Evolutionary conservation across 2,329 filamentous ascomycete genomes (phyloP).

Genomic region (Coniochaeta sp.): DNA sequence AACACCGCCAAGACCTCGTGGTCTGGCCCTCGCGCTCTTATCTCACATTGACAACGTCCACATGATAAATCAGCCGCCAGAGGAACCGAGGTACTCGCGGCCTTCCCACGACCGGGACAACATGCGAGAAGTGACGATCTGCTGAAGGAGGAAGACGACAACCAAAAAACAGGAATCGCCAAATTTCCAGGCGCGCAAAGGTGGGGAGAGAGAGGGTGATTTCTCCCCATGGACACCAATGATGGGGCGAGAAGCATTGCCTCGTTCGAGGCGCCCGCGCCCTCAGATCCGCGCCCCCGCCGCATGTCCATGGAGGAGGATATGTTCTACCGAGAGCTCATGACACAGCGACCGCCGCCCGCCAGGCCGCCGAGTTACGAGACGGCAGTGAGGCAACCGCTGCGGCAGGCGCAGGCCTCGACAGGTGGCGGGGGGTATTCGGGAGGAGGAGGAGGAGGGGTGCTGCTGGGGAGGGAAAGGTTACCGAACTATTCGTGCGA

Average conservation of each 20-base stretch:
- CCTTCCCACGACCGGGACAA: slow-evolving; percentile 3
- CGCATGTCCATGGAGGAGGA: slow-evolving; percentile 49
- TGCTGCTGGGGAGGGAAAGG: slow-evolving; percentile 22
- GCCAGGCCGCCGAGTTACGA: slow-evolving; percentile 42
- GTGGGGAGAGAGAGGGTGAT: slow-evolving; percentile 10
- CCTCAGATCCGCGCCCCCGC: slow-evolving; percentile 24
- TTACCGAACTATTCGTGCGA: slow-evolving; percentile 48
- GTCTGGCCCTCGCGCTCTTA: background rate
- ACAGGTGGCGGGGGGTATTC: no score
- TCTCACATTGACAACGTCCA: background rate
- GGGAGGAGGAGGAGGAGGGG: slow-evolving; percentile 26
- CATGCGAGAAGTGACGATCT: slow-evolving; percentile 12
- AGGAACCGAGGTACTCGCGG: slow-evolving; percentile 2
- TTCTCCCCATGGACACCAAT: slow-evolving; percentile 21
- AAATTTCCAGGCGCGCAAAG: no score
- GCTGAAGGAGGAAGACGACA: slow-evolving; percentile 12
- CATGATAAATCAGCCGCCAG: background rate
- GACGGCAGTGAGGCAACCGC: slow-evolving; percentile 19
- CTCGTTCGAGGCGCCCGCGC: slow-evolving; percentile 29
- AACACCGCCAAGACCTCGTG: background rate
- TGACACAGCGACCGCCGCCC: slow-evolving; percentile 34
- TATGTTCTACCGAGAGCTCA: slow-evolving; percentile 43
- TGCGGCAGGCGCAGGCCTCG: slow-evolving; percentile 8
- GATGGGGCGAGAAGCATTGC: slow-evolving; percentile 19
- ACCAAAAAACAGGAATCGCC: no score